These are phyloP conservation scores for Phytopythium kandeliae DNA, from an alignment of 352 stramenopile genomes.

Conservation along the genomic window DNA sequence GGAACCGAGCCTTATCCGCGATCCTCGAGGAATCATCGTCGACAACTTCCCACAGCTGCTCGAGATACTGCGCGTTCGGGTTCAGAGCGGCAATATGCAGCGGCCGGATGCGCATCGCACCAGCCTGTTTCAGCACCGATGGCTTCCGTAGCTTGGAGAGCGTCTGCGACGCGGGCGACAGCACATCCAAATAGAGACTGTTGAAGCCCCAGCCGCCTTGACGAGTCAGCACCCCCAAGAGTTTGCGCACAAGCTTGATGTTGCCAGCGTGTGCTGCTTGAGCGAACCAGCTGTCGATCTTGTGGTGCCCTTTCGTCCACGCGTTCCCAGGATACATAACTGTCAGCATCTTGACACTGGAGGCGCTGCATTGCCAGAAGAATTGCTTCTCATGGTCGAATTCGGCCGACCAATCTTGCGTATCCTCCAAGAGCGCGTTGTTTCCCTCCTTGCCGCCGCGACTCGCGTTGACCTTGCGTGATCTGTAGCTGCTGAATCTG, in stretches of 20 bases:
- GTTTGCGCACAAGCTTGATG: conserved; percentile 32
- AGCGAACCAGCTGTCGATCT: conserved; percentile 27
- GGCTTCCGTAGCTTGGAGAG: conserved; percentile 46
- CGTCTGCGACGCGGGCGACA: conserved; percentile 28
- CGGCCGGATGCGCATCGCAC: conserved; percentile 50
- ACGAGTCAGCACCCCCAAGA: conserved; percentile 45
- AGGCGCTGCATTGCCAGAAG: conserved; percentile 34
- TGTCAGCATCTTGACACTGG: conserved; percentile 59
- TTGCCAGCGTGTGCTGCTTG: conserved; percentile 33
- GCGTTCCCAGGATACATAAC: conserved; percentile 56
- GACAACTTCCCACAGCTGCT: conserved; percentile 46
- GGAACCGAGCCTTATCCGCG: conserved; percentile 53
- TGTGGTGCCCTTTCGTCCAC: conserved; percentile 28
- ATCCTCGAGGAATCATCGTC: conserved; percentile 39
- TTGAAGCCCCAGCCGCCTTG: conserved; percentile 57
- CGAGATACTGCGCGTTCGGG: conserved; percentile 58
- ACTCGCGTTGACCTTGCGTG: conserved; percentile 73
- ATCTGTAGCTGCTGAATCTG: conserved; percentile 75
- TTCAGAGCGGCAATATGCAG: conserved; percentile 75
- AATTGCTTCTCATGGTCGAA: conserved; percentile 11
- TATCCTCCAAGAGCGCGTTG: conserved; percentile 61
- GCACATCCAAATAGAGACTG: conserved; percentile 47
- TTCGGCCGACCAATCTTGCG: background rate
- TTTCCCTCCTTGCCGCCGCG: conserved; percentile 74
- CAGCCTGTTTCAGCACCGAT: conserved; percentile 63